A percentile compares a stretch with the other conserved stretches of the same genome.
These are phyloP conservation scores for Carex littledalei DNA, from an alignment of 176 grass and related monocot genomes.

Conservation along the genomic window DNA sequence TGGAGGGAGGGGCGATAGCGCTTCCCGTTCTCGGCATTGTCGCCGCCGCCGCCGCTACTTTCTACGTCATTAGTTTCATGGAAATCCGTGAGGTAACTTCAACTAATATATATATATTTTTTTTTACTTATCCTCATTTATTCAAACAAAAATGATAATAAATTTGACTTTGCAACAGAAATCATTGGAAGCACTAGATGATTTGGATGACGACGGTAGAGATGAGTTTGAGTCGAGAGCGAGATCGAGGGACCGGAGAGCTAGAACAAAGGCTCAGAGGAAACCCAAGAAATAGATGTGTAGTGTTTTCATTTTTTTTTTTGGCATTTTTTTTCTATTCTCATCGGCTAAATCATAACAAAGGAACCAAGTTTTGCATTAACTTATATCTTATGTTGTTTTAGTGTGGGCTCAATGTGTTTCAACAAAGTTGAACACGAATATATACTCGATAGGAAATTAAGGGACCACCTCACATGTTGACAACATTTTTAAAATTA, in stretches of 20 bases:
- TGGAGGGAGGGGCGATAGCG: slow-evolving; percentile 41
- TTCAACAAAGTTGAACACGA: background rate
- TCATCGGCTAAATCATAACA: background rate
- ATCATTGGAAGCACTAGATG: slow-evolving; percentile 66
- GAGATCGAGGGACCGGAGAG: slow-evolving; percentile 52
- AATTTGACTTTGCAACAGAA: slow-evolving; percentile 26
- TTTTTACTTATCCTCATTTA: background rate
- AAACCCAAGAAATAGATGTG: slow-evolving; percentile 35
- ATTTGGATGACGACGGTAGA: slow-evolving; percentile 35
- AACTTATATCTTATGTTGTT: background rate
- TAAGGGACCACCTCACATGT: no score
- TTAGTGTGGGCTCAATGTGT: background rate
- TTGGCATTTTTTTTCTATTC: background rate
- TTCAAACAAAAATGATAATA: background rate
- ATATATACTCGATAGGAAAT: no score
- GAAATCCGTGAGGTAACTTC: slow-evolving; percentile 51
- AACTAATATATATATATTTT: background rate
- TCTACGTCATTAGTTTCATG: slow-evolving; percentile 84
- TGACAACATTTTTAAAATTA: background rate
- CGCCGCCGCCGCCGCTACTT: slow-evolving; percentile 60
- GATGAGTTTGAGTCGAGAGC: slow-evolving; percentile 16
- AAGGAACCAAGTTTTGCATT: background rate
- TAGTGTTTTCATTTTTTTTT: background rate
- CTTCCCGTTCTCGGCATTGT: slow-evolving; percentile 57
- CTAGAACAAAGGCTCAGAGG: slow-evolving; percentile 55